A percentile compares a stretch with the other conserved stretches of the same genome.
Evolutionary conservation across 1,139 yeast species (phyloP).

Genomic region (Yamadazyma mexicana): DNA sequence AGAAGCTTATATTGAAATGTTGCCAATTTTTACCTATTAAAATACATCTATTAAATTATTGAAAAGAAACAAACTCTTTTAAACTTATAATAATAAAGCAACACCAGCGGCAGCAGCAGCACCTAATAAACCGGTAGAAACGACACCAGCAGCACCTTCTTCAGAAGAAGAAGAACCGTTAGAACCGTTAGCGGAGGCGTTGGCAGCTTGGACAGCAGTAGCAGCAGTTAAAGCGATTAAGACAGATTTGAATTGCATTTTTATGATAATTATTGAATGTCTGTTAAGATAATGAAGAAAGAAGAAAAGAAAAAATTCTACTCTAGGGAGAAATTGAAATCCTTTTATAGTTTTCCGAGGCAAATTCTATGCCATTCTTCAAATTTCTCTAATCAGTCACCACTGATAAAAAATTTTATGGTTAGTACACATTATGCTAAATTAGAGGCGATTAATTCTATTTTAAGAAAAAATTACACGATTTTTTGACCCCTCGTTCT

Average conservation of each 20-base stretch:
- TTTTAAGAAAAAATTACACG: slow-evolving; percentile 2
- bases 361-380: neutral
- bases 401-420: neutral
- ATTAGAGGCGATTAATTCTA: slow-evolving; percentile 1
- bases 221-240: slow-evolving; percentile 47
- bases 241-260: slow-evolving; percentile 49
- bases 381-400: slow-evolving; percentile 1
- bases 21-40: slow-evolving; percentile 6
- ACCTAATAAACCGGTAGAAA: slow-evolving; percentile 36
- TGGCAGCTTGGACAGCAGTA: slow-evolving; percentile 46
- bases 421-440: neutral
- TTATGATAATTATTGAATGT: slow-evolving; percentile 11
- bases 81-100: slow-evolving; percentile 42
- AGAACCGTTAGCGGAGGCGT: slow-evolving; percentile 19
- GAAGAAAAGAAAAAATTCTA: slow-evolving; percentile 4
- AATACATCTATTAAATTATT: slow-evolving; percentile 13
- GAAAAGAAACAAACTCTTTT: slow-evolving; percentile 8
- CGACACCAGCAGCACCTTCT: slow-evolving; percentile 26
- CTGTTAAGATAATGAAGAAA: neutral
- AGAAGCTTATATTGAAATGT: slow-evolving; percentile 4
- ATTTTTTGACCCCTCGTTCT: slow-evolving; percentile 1
- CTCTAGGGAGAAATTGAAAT: slow-evolving; percentile 5
- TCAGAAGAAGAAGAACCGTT: slow-evolving; percentile 23
- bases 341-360: slow-evolving; percentile 12
- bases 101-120: slow-evolving; percentile 49